These are phyloP conservation scores for Leucocoprinus leucothites DNA, from an alignment of 768 basidiomycete species.

Conservation along the genomic window DNA sequence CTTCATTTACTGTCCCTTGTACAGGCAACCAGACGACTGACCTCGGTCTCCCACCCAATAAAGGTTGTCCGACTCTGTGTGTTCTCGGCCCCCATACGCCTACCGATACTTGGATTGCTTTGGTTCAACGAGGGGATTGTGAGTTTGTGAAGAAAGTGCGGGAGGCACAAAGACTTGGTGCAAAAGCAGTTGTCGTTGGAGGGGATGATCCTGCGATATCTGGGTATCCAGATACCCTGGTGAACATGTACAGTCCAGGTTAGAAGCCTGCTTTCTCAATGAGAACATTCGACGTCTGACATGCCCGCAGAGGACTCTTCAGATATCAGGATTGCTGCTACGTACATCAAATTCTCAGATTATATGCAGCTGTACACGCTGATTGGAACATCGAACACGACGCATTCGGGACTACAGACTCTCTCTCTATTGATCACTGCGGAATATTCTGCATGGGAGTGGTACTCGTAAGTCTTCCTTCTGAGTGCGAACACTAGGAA, in stretches of 20 bases:
- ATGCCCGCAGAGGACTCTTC: slow-evolving; percentile 68
- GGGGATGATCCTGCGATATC: slow-evolving; percentile 66
- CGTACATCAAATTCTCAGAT: slow-evolving; percentile 84
- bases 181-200: slow-evolving; percentile 89
- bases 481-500: slow-evolving; percentile 8
- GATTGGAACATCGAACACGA: slow-evolving; percentile 71
- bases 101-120: slow-evolving; percentile 82
- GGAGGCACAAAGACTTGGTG: slow-evolving; percentile 71
- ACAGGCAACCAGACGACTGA: slow-evolving; percentile 23
- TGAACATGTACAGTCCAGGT: slow-evolving; percentile 95
- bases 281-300: slow-evolving; percentile 9
- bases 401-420: slow-evolving; percentile 73
- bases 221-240: slow-evolving; percentile 70
- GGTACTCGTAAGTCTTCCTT: slow-evolving; percentile 72
- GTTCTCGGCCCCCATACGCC: slow-evolving; percentile 52
- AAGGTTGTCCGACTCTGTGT: slow-evolving; percentile 72
- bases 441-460: slow-evolving; percentile 84
- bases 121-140: slow-evolving; percentile 87
- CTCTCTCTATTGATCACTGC: slow-evolving; percentile 75
- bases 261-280: slow-evolving; percentile 18
- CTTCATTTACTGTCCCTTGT: slow-evolving; percentile 61
- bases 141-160: slow-evolving; percentile 89
- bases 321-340: slow-evolving; percentile 79
- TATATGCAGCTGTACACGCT: slow-evolving; percentile 69
- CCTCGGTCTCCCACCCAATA: slow-evolving; percentile 33